Base-by-base conservation (phyloP, 148 eudicot genomes). In the Heliosperma pusillum region DNA sequence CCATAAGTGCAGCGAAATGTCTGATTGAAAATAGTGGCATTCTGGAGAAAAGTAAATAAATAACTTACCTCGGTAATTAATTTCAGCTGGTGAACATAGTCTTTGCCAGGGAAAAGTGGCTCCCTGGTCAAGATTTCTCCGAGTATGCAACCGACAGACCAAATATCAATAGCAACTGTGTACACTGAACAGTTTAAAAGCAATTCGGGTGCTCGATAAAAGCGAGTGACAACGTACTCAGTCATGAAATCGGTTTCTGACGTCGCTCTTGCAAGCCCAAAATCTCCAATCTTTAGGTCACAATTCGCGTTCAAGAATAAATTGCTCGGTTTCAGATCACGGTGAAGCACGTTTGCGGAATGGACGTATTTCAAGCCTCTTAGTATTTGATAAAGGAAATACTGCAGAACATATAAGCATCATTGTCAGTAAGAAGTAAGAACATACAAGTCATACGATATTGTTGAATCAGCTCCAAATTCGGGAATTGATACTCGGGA, bases 161-260 rank as follows among this genome's bases (percentile, higher is more conserved):
- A 92, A 9, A 88, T 89, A 83, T 92, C 97, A 68, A 92, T 88
- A 16, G 97, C 96, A 81, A 93, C 83, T 56, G 93, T 88, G 79
- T 88, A 90, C 79, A 86, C 93, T 57, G 96, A 87, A 66, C 93
- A 90, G 68, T 86, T 90, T 11, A 92, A 74, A 76, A 92, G 89
- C 85, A 92, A 82, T 72, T 92, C 97, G 10, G 97, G 97, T 21
- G 96, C 91, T 61, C 97, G 86, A 72, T 92, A 89, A 96, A 96
- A 92, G 30, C 96, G 88, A 75, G 97, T 88, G 64, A 92, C 97
- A 52, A 90, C 96, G 85, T 88, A 92, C 72, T 90, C 97, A 3
- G 97, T 90, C 97, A 92, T 88, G 82, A 88, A 87, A 79, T 92
- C 95, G n/a, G 95, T 87, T 86, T 92, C 97, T 66, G 96, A 92